phyloP scores from a whole-genome alignment of 441 rosid genomes.

The Populus trichocarpa region DNA sequence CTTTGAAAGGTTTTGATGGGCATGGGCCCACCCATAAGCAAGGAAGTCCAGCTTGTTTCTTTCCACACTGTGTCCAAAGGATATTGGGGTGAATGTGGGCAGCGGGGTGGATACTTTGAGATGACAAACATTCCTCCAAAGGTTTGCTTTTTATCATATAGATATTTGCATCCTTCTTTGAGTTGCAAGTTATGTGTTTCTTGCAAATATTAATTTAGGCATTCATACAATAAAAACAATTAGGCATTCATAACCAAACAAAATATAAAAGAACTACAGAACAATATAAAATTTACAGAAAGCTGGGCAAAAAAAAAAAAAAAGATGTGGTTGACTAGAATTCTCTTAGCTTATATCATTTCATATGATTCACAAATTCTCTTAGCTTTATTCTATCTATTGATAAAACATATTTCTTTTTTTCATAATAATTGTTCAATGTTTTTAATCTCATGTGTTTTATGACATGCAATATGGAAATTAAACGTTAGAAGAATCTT shows the following conservation, averaged over 20 bases:
- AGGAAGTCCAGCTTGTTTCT: slow-evolving; percentile 89
- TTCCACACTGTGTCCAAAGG: slow-evolving; percentile 98
- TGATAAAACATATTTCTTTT: not conserved
- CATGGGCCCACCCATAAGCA: slow-evolving; percentile 87
- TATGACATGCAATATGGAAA: not conserved
- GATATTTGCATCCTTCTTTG: not conserved
- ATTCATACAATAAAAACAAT: not conserved
- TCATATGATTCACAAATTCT: not conserved
- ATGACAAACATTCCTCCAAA: slow-evolving; percentile 90
- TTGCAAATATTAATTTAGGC: not conserved
- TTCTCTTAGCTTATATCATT: not conserved
- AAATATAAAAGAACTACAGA: not conserved
- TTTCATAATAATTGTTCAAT: not conserved
- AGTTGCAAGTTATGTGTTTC: not conserved
- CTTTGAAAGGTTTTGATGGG: slow-evolving; percentile 71
- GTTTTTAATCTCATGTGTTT: not conserved
- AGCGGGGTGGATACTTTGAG: slow-evolving; percentile 99
- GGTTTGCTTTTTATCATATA: slow-evolving; percentile 42
- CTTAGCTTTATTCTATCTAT: not conserved
- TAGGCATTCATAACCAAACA: not conserved
- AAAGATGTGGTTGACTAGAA: not conserved
- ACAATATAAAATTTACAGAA: not conserved
- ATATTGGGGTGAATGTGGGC: slow-evolving; percentile 99
- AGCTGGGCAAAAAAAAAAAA: not conserved
- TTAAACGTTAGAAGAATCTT: slow-evolving; percentile 7